Conservation (phyloP, 2,329 filamentous ascomycete genomes). For the Calonectria hongkongensis region DNA sequence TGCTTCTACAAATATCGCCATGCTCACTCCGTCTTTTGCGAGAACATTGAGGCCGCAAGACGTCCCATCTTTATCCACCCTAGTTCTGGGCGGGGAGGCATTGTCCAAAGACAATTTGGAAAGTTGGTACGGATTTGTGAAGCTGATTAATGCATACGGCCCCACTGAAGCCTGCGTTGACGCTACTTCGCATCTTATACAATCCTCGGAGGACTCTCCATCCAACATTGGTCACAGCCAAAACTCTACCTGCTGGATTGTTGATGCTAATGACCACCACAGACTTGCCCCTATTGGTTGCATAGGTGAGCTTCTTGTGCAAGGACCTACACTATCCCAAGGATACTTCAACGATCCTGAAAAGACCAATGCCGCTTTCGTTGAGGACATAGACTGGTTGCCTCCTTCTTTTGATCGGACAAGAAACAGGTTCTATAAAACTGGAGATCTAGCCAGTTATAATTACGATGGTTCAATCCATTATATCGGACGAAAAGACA, state of each 20-base stretch:
- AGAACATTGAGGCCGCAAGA: conserved; percentile 25
- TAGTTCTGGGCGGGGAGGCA: conserved; percentile 40
- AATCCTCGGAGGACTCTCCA: conserved; percentile 16
- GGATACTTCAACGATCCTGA: conserved; percentile 66
- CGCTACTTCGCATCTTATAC: conserved; percentile 37
- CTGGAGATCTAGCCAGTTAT: conserved; percentile 30
- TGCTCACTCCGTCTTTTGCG: conserved; percentile 31
- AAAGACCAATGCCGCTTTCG: conserved; percentile 18
- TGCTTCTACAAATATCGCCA: conserved; percentile 5
- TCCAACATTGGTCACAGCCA: conserved; percentile 36
- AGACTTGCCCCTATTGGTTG: conserved; percentile 38
- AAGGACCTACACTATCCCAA: conserved; percentile 62
- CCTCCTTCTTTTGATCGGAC: neutral
- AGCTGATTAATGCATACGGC: conserved; percentile 33
- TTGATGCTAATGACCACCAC: conserved; percentile 32
- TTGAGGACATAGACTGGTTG: conserved; percentile 9
- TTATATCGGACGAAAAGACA: conserved; percentile 28
- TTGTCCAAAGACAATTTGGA: conserved; percentile 33
- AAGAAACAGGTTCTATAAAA: conserved; percentile 22
- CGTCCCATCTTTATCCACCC: conserved; percentile 16
- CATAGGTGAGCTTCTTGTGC: conserved; percentile 44
- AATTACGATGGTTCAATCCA: conserved; percentile 22
- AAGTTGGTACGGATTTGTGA: conserved; percentile 32
- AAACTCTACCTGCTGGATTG: conserved; percentile 41
- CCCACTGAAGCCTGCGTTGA: conserved; percentile 40